A percentile compares a stretch with the other conserved stretches of the same genome.
phyloP scores from a whole-genome alignment of 2,329 filamentous ascomycete genomes.

The Colletotrichum sidae region DNA sequence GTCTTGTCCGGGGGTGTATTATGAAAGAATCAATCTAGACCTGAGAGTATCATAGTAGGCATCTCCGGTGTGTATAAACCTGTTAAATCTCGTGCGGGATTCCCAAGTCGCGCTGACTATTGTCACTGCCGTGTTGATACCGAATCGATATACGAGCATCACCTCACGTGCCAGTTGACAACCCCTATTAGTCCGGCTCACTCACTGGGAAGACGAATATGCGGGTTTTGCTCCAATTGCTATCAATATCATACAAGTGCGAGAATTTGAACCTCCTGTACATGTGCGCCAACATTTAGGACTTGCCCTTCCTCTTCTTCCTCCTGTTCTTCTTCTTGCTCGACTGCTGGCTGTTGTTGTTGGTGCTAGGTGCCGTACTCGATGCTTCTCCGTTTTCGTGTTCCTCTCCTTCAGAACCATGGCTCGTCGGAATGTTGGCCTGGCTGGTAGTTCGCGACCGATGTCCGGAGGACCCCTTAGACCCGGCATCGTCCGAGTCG shows the following conservation, averaged over 20 bases:
- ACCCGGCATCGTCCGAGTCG: constrained; percentile 34
- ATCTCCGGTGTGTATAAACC: too few relatives aligned
- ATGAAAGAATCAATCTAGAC: too few relatives aligned
- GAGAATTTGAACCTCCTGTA: neutral
- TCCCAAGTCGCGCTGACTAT: too few relatives aligned
- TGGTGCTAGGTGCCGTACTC: constrained; percentile 29
- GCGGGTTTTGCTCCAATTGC: neutral
- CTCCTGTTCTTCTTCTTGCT: constrained; percentile 52
- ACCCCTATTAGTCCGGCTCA: too few relatives aligned
- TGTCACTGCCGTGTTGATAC: too few relatives aligned
- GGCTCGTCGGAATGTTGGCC: constrained; percentile 19
- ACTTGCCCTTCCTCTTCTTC: constrained; percentile 52
- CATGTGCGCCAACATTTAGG: constrained; percentile 35
- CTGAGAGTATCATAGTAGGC: too few relatives aligned
- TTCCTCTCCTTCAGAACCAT: constrained; percentile 23
- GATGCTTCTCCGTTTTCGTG: constrained; percentile 32
- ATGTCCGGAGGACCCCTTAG: constrained; percentile 33
- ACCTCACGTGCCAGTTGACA: too few relatives aligned
- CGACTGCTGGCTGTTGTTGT: constrained; percentile 27
- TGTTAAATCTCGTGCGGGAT: too few relatives aligned
- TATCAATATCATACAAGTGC: constrained; percentile 32
- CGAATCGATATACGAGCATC: too few relatives aligned
- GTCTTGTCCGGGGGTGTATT: too few relatives aligned
- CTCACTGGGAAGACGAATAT: too few relatives aligned
- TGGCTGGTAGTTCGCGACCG: constrained; percentile 28